Evolutionary conservation across 2,329 filamentous ascomycete genomes (phyloP).

Genomic region (Venturia asperata): DNA sequence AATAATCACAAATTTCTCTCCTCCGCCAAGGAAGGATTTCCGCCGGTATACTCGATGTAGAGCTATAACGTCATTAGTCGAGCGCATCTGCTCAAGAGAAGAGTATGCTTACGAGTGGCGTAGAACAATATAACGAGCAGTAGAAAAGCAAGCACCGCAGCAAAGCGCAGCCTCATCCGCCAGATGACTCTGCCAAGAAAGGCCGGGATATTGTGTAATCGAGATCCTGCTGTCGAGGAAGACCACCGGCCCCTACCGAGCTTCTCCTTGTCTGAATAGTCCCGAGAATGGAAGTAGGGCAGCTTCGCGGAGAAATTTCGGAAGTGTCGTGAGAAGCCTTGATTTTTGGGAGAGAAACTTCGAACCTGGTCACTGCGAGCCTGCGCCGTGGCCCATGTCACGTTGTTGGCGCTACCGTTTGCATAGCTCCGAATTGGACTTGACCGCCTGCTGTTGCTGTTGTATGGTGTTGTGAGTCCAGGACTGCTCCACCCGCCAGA

Average conservation of each 20-base stretch:
- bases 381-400: slow-evolving; percentile 78
- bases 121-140: slow-evolving; percentile 61
- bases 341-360: slow-evolving; percentile 68
- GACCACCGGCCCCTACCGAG: slow-evolving; percentile 53
- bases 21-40: slow-evolving; percentile 67
- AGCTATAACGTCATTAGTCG: slow-evolving; percentile 35
- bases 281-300: slow-evolving; percentile 58
- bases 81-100: not conserved
- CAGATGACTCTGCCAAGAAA: slow-evolving; percentile 49
- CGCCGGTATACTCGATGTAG: slow-evolving; percentile 59
- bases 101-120: slow-evolving; percentile 59
- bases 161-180: slow-evolving; percentile 57
- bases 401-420: slow-evolving; percentile 47
- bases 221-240: slow-evolving; percentile 19
- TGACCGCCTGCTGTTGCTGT: slow-evolving; percentile 54
- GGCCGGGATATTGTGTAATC: slow-evolving; percentile 28
- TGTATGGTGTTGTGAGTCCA: slow-evolving; percentile 60
- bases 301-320: slow-evolving; percentile 72
- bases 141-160: slow-evolving; percentile 54
- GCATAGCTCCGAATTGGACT: slow-evolving; percentile 52
- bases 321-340: slow-evolving; percentile 79
- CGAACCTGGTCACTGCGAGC: slow-evolving; percentile 64
- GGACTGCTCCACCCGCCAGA: slow-evolving; percentile 86
- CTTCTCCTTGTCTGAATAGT: slow-evolving; percentile 74
- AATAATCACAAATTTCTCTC: slow-evolving; percentile 88